These are phyloP conservation scores for Macrocybe sp. DNA, from an alignment of 1,284 basidiomycete genomes.

Conservation along the genomic window DNA sequence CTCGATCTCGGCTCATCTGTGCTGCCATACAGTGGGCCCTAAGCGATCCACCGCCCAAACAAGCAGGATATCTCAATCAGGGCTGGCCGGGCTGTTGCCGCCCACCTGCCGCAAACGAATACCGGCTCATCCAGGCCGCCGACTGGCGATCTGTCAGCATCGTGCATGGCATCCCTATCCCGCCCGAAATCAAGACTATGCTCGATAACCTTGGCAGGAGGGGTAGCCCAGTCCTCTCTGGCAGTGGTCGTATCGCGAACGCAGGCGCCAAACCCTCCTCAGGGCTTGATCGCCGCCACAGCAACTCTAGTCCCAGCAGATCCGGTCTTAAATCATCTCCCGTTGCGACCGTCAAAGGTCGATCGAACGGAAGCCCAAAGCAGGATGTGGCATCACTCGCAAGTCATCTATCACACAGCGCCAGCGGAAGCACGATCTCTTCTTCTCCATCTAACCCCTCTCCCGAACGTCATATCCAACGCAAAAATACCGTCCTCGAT, in stretches of 20 bases:
- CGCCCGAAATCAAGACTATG: slow-evolving; percentile 59
- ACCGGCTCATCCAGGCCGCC: slow-evolving; percentile 57
- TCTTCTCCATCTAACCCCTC: slow-evolving; percentile 34
- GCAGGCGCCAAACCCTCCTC: slow-evolving; percentile 29
- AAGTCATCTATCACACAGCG: slow-evolving; percentile 33
- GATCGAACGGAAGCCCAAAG: slow-evolving; percentile 41
- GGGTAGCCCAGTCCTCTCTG: slow-evolving; percentile 20
- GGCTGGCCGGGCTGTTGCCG: slow-evolving; percentile 85
- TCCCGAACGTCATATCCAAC: slow-evolving; percentile 38
- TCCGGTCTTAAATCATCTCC: slow-evolving; percentile 21
- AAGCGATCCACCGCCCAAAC: slow-evolving; percentile 46
- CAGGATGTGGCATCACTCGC: slow-evolving; percentile 31
- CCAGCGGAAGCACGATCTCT: slow-evolving; percentile 31
- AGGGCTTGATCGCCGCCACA: slow-evolving; percentile 44
- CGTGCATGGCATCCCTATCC: slow-evolving; percentile 66
- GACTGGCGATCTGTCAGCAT: slow-evolving; percentile 76
- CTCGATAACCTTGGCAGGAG: slow-evolving; percentile 48
- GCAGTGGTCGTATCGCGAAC: slow-evolving; percentile 19
- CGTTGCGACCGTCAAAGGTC: slow-evolving; percentile 16
- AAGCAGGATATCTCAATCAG: slow-evolving; percentile 55
- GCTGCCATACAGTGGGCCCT: slow-evolving; percentile 55
- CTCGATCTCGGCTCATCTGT: slow-evolving; percentile 21
- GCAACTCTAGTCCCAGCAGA: slow-evolving; percentile 32
- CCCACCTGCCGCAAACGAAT: slow-evolving; percentile 53
- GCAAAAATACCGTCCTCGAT: slow-evolving; percentile 12